phyloP scores from a whole-genome alignment of 2,329 filamentous ascomycete genomes.

The Neonectria sp. region DNA sequence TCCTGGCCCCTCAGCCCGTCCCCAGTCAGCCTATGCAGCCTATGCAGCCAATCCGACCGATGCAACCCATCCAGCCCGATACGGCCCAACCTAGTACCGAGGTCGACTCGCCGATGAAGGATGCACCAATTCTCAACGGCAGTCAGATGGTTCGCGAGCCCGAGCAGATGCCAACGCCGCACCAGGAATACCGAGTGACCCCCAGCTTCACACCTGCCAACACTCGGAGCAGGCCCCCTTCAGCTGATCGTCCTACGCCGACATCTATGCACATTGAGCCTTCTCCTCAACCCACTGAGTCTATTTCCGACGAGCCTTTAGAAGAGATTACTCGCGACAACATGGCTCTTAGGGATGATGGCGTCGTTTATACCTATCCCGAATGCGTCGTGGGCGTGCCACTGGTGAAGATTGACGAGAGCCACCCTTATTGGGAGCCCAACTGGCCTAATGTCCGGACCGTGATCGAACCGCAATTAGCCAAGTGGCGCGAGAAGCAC shows the following conservation, averaged over 20 bases:
- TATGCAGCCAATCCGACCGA: not conserved
- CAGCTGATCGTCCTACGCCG: conserved; percentile 49
- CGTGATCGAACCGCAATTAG: conserved; percentile 60
- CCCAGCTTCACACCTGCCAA: conserved; percentile 53
- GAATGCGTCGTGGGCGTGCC: conserved; percentile 68
- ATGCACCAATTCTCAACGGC: conserved; percentile 29
- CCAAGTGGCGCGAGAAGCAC: conserved; percentile 65
- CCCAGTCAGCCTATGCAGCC: not conserved
- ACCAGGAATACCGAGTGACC: conserved; percentile 45
- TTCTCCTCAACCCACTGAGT: conserved; percentile 45
- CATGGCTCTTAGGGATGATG: conserved; percentile 64
- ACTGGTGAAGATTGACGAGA: conserved; percentile 64
- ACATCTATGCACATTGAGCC: conserved; percentile 45
- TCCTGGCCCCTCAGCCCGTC: conserved; percentile 17
- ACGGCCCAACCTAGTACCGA: conserved; percentile 42
- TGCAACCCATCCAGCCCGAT: conserved; percentile 33
- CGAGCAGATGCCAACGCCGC: conserved; percentile 46
- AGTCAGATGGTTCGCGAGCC: conserved; percentile 38
- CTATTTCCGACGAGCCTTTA: conserved; percentile 25
- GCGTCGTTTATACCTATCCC: conserved; percentile 65
- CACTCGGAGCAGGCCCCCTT: conserved; percentile 46
- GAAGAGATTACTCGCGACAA: conserved; percentile 61
- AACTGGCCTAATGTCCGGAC: conserved; percentile 65
- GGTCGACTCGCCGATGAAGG: conserved; percentile 36
- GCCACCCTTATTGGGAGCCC: conserved; percentile 70